phyloP scores from a whole-genome alignment of 208 protist species.

The Acanthamoeba healyi region DNA sequence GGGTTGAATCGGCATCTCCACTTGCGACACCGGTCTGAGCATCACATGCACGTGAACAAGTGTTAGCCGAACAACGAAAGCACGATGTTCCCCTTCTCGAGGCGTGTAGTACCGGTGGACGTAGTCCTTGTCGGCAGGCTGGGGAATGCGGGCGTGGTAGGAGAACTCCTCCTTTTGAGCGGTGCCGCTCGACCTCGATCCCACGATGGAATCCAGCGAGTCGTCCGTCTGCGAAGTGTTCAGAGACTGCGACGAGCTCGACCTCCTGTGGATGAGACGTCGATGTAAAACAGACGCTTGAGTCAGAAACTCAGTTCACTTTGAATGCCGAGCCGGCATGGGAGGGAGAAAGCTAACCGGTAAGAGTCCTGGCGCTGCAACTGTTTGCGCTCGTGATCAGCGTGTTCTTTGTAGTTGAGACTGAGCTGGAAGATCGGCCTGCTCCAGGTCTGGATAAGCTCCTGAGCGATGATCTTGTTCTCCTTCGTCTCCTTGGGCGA shows the following conservation, averaged over 20 bases:
- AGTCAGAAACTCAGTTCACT: too few species aligned
- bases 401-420: conserved; percentile 41
- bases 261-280: not conserved
- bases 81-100: too few species aligned
- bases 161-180: conserved; percentile 42
- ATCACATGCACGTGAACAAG: not conserved
- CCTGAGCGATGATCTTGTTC: conserved; percentile 64
- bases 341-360: not conserved
- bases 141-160: conserved; percentile 69
- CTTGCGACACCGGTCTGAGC: conserved; percentile 33
- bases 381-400: conserved; percentile 18
- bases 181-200: not conserved
- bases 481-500: conserved; percentile 70
- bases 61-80: not conserved
- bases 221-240: conserved; percentile 14
- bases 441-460: conserved; percentile 71
- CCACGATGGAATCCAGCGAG: conserved; percentile 9
- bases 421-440: conserved; percentile 67
- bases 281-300: not conserved
- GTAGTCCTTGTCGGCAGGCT: conserved; percentile 62
- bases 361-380: not conserved
- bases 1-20: not conserved
- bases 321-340: too few species aligned
- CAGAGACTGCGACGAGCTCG: conserved; percentile 1
- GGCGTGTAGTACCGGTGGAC: not conserved